Evolutionary conservation across 1,284 basidiomycete species (phyloP), one percentile per base, ranked within the genome.

Genomic region (Meira miltonrushii): DNA sequence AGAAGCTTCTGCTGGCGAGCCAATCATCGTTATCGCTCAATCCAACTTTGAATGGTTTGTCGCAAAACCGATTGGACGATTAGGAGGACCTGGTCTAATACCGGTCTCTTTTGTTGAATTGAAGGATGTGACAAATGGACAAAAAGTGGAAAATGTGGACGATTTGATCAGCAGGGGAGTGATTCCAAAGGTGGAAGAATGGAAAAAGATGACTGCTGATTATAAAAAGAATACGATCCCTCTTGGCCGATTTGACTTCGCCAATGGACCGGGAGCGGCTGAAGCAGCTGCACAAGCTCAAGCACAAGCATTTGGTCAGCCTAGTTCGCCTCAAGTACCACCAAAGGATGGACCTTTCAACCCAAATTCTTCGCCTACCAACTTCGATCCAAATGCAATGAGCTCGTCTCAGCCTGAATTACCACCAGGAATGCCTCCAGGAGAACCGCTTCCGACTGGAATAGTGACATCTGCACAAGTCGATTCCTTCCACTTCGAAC

Each of bases 221-320:
- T 97, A 97, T 83, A 97, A 96, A 81, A 90, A 92, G 67, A 92
- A 88, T 74, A 92, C 90, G 74, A 98, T 98, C 73, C 85, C 92
- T 1, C 84, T 98, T 2, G 95, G 95, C 28, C 87, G 90, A 47
- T 85, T 97, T 71, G 92, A 96, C 64, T 59, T 54, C 37, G 17
- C 46, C 13, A 33, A 44, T 54, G 43, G 54, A 53, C 40, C 54
- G 48, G 37, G 37, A 10, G 6, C 54, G 39, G 64, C 83, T 79
- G 64, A 81, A 82, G 12, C 83, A 80, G 66, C 68, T 72, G 37
- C 74, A 79, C 51, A 53, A 33, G n/a, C n/a, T n/a, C 52, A 54
- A 40, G 25, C 38, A 15, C 28, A 39, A n/a, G n/a, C 17, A 51
- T 43, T 44, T 43, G 39, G n/a, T 21, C 11, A 38, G 2, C 5